Conservation (phyloP, 1,139 yeast species). For the Taphrina pruni region DNA sequence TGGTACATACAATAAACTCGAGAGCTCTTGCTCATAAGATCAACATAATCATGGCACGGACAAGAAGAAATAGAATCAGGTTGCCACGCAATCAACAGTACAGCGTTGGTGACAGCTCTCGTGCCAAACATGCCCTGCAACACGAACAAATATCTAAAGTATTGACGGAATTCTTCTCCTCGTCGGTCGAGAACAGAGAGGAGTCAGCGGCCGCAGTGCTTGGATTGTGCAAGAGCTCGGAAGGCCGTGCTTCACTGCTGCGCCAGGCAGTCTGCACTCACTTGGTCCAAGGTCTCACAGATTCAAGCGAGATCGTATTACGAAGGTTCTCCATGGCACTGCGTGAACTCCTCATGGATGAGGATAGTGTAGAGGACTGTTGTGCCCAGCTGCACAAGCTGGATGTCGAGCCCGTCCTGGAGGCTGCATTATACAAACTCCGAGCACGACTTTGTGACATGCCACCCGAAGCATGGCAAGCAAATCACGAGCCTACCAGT, state of each 20-base stretch:
- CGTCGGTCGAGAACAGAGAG: not conserved
- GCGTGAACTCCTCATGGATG: constrained; percentile 75
- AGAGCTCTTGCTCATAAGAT: too few species aligned
- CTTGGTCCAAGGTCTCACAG: constrained; percentile 69
- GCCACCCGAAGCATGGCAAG: not conserved
- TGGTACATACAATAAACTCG: too few species aligned
- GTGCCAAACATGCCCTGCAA: not conserved
- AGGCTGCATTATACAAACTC: not conserved
- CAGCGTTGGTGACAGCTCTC: not conserved
- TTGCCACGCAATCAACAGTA: not conserved
- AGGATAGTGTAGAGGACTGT: constrained; percentile 78
- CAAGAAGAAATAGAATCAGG: not conserved
- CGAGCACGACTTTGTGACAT: not conserved
- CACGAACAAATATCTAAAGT: not conserved
- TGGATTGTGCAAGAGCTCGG: not conserved
- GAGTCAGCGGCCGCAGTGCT: not conserved
- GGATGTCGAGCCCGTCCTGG: constrained; percentile 64
- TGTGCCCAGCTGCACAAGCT: constrained; percentile 77
- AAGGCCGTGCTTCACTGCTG: not conserved
- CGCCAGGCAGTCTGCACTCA: not conserved
- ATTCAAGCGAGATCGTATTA: constrained; percentile 72
- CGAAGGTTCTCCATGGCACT: constrained; percentile 81
- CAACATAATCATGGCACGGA: not conserved
- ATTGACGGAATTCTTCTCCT: not conserved
- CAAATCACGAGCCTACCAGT: not conserved